Evolutionary conservation across 768 basidiomycete species (phyloP).

Genomic region (Tubosaeta brunneosetosa): DNA sequence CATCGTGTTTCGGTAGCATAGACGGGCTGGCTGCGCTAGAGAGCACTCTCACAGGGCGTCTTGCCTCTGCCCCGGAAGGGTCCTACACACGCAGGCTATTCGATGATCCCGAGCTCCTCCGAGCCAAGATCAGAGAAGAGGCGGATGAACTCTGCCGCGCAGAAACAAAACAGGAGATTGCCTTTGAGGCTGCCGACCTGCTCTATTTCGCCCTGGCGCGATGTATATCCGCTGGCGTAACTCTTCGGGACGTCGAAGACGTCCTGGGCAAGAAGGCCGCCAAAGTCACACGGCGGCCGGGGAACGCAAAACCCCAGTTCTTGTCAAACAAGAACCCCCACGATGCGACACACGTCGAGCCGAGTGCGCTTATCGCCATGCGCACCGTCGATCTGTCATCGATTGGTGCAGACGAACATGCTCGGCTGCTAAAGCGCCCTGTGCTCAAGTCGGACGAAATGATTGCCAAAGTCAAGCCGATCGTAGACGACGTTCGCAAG

Average conservation of each 20-base stretch:
- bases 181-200: slow-evolving; percentile 94
- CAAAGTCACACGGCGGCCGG: slow-evolving; percentile 81
- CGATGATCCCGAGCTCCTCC: slow-evolving; percentile 72
- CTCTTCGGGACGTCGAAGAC: slow-evolving; percentile 74
- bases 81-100: slow-evolving; percentile 91
- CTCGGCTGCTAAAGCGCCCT: slow-evolving; percentile 76
- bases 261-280: slow-evolving; percentile 82
- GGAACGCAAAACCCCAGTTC: slow-evolving; percentile 91
- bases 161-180: slow-evolving; percentile 71
- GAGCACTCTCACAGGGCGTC: slow-evolving; percentile 65
- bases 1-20: slow-evolving; percentile 84
- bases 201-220: slow-evolving; percentile 87
- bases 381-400: slow-evolving; percentile 59
- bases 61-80: slow-evolving; percentile 75
- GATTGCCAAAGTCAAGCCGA: slow-evolving; percentile 88
- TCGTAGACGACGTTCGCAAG: slow-evolving; percentile 80
- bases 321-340: slow-evolving; percentile 18
- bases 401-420: slow-evolving; percentile 48
- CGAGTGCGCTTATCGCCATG: slow-evolving; percentile 65
- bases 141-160: slow-evolving; percentile 94
- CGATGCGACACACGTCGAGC: slow-evolving; percentile 29
- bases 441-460: slow-evolving; percentile 63
- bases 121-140: slow-evolving; percentile 96
- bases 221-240: slow-evolving; percentile 80
- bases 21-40: slow-evolving; percentile 82